Evolutionary conservation across 2,329 filamentous ascomycete genomes (phyloP).

Genomic region (Paraphaeosphaeria minitans): DNA sequence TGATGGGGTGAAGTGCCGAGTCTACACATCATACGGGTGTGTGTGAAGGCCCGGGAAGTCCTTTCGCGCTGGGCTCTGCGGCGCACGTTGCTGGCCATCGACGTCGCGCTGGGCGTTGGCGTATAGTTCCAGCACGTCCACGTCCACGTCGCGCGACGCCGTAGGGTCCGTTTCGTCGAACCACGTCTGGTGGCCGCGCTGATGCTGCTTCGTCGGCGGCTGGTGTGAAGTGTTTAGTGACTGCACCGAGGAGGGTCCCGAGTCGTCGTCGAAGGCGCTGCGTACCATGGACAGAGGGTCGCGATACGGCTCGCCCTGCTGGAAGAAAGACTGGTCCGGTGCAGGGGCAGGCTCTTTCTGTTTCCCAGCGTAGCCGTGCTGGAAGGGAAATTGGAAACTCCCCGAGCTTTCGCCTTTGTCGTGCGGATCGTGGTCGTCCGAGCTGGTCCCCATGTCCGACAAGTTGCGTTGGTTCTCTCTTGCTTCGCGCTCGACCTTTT

Average conservation of each 20-base stretch:
- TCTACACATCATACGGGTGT: constrained; percentile 5
- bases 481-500: constrained; percentile 40
- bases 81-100: constrained; percentile 1
- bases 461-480: constrained; percentile 10
- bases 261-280: constrained; percentile 13
- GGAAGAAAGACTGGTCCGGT: neutral
- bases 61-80: neutral
- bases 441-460: neutral
- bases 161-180: neutral
- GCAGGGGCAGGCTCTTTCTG: neutral
- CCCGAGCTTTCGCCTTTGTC: neutral
- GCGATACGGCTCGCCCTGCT: constrained; percentile 8
- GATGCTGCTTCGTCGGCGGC: neutral
- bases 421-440: constrained; percentile 1
- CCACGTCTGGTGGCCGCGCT: neutral
- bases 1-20: neutral
- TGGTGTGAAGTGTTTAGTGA: neutral
- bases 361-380: neutral
- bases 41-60: neutral
- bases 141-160: neutral
- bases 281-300: constrained; percentile 3
- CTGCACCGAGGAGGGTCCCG: constrained; percentile 4
- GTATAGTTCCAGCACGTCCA: neutral
- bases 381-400: constrained; percentile 3
- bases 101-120: constrained; percentile 7